Evolutionary conservation across 2,329 filamentous ascomycete genomes (phyloP).

Genomic region (Balansia obtecta): DNA sequence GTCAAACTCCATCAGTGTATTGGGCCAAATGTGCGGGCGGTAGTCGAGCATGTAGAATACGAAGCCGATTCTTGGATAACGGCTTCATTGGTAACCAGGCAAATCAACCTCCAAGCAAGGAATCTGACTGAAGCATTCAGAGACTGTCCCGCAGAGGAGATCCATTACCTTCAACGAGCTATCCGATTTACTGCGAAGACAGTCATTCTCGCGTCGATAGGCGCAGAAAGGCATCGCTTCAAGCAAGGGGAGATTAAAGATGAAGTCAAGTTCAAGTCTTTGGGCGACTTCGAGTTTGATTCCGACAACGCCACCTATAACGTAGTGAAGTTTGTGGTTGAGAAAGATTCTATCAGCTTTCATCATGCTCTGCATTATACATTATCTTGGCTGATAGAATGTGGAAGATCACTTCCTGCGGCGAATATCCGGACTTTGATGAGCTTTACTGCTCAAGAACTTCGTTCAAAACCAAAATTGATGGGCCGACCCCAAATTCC

Average conservation of each 20-base stretch:
- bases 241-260: conserved; percentile 79
- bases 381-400: conserved; percentile 89
- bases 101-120: conserved; percentile 86
- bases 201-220: conserved; percentile 80
- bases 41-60: conserved; percentile 95
- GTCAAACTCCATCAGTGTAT: conserved; percentile 96
- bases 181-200: conserved; percentile 67
- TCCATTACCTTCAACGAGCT: conserved; percentile 52
- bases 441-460: conserved; percentile 57
- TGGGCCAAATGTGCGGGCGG: conserved; percentile 79
- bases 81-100: conserved; percentile 82
- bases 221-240: conserved; percentile 78
- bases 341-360: conserved; percentile 87
- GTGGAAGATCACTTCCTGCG: conserved; percentile 61
- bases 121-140: conserved; percentile 82
- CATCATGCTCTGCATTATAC: conserved; percentile 96
- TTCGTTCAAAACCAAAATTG: conserved; percentile 50
- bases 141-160: conserved; percentile 51
- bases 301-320: conserved; percentile 41
- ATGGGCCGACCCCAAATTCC: conserved; percentile 48
- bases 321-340: conserved; percentile 78
- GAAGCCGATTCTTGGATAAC: conserved; percentile 98
- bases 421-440: conserved; percentile 57
- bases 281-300: conserved; percentile 74
- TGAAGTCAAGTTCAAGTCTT: conserved; percentile 67